Percentiles rank a stretch among this genome's conserved stretches.
Evolutionary conservation across 768 basidiomycete genomes (phyloP).

Genomic region (Tubosaeta sp.): DNA sequence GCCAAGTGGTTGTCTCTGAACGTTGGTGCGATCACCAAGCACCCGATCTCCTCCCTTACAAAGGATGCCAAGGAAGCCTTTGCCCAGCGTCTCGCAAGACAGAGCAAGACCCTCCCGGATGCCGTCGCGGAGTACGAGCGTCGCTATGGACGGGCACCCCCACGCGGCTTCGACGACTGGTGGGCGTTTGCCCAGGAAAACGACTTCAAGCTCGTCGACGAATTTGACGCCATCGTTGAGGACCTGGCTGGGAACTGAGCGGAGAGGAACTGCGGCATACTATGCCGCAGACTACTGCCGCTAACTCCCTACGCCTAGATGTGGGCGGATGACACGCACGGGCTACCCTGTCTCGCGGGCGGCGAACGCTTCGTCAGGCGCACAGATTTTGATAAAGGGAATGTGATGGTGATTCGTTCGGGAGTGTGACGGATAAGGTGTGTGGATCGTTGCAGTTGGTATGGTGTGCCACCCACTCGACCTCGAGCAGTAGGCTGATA

Average conservation of each 20-base stretch:
- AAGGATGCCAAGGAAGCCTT: slow-evolving; percentile 76
- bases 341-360: too few relatives aligned
- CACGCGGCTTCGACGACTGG: slow-evolving; percentile 90
- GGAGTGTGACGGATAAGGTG: too few relatives aligned
- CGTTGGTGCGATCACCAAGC: slow-evolving; percentile 29
- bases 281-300: too few relatives aligned
- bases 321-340: too few relatives aligned
- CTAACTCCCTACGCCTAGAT: too few relatives aligned
- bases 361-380: too few relatives aligned
- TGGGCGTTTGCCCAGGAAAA: slow-evolving; percentile 73
- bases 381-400: too few relatives aligned
- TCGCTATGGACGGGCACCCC: slow-evolving; percentile 76
- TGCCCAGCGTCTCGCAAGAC: slow-evolving; percentile 57
- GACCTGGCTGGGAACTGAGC: slow-evolving; percentile 75
- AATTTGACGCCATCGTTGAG: slow-evolving; percentile 74
- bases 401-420: too few relatives aligned
- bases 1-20: slow-evolving; percentile 15
- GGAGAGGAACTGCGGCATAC: slow-evolving; percentile 69
- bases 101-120: slow-evolving; percentile 73
- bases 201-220: slow-evolving; percentile 78
- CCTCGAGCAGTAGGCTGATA: too few relatives aligned
- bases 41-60: slow-evolving; percentile 86
- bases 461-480: too few relatives aligned
- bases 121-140: slow-evolving; percentile 81
- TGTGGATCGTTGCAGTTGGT: too few relatives aligned